Conservation (phyloP, 441 rosid species). For the Raphanus hybrid region DNA sequence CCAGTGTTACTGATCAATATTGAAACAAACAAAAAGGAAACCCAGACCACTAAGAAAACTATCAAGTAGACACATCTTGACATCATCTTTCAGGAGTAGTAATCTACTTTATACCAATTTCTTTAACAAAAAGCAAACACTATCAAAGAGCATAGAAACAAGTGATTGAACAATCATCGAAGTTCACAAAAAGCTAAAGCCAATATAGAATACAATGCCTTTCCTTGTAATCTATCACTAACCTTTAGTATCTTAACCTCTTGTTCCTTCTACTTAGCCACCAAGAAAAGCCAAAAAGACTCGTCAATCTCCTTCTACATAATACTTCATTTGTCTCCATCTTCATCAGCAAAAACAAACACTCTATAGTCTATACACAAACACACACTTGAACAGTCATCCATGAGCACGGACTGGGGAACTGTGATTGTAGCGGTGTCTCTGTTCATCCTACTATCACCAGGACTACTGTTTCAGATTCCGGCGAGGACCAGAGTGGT, state of each 20-base stretch:
- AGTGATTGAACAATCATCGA: constrained; percentile 39
- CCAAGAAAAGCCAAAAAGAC: constrained; percentile 45
- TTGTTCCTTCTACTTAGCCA: constrained; percentile 39
- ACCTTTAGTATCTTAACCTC: constrained; percentile 27
- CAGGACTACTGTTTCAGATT: constrained; percentile 84
- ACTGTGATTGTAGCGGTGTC: constrained; percentile 69
- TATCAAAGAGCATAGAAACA: constrained; percentile 36
- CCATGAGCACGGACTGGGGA: constrained; percentile 88
- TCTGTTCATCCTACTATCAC: constrained; percentile 81
- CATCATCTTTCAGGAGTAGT: constrained; percentile 7
- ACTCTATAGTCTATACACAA: constrained; percentile 16
- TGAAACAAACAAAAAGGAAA: constrained; percentile 24
- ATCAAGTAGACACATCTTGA: constrained; percentile 26
- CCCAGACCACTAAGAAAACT: constrained; percentile 34
- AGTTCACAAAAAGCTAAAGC: constrained; percentile 32
- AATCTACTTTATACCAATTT: constrained; percentile 34
- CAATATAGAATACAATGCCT: constrained; percentile 36
- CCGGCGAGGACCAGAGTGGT: constrained; percentile 74
- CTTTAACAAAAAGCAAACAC: constrained; percentile 45
- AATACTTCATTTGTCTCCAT: constrained; percentile 31
- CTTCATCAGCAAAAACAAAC: constrained; percentile 27
- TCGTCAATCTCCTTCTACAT: constrained; percentile 32
- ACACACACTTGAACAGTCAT: constrained; percentile 4
- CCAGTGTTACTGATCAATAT: constrained; percentile 11
- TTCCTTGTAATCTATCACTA: constrained; percentile 41